A percentile compares a stretch with the other conserved stretches of the same genome.
These are phyloP conservation scores for Cyclotella baltica DNA, from an alignment of 108 stramenopile species.

Conservation along the genomic window DNA sequence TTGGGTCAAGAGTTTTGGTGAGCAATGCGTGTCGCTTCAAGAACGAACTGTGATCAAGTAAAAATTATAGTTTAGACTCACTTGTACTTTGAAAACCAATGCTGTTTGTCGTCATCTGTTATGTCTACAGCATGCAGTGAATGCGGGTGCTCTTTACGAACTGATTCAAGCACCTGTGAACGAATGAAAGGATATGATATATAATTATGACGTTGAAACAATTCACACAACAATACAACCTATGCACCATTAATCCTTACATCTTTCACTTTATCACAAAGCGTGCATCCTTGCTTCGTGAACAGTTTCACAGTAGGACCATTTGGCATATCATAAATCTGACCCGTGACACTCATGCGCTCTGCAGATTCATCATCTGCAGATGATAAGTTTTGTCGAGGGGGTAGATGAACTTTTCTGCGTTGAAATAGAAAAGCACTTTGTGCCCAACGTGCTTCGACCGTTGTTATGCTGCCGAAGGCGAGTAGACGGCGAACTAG, in stretches of 20 bases:
- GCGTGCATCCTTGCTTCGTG: constrained; percentile 85
- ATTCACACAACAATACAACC: background rate
- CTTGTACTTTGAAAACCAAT: constrained; percentile 79
- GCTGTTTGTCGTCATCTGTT: constrained; percentile 70
- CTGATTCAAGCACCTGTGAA: constrained; percentile 50
- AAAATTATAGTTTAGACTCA: no score
- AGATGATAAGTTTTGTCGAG: background rate
- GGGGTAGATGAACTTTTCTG: constrained; percentile 6
- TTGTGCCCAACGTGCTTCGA: background rate
- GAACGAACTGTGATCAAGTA: no score
- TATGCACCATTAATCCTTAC: constrained; percentile 1
- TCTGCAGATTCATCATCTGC: background rate
- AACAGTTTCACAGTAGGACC: constrained; percentile 67
- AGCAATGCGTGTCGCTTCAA: background rate
- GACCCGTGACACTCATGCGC: constrained; percentile 60
- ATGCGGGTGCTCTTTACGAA: constrained; percentile 69
- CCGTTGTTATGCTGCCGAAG: background rate
- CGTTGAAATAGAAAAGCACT: constrained; percentile 6
- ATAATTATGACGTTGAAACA: background rate
- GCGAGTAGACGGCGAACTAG: background rate
- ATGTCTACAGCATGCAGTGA: constrained; percentile 83
- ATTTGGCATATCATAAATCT: constrained; percentile 54
- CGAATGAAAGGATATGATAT: background rate
- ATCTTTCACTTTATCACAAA: constrained; percentile 84
- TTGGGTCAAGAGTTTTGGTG: background rate